Conservation (phyloP, 139 green algal species). For the Tetradesmus lagerheimii region DNA sequence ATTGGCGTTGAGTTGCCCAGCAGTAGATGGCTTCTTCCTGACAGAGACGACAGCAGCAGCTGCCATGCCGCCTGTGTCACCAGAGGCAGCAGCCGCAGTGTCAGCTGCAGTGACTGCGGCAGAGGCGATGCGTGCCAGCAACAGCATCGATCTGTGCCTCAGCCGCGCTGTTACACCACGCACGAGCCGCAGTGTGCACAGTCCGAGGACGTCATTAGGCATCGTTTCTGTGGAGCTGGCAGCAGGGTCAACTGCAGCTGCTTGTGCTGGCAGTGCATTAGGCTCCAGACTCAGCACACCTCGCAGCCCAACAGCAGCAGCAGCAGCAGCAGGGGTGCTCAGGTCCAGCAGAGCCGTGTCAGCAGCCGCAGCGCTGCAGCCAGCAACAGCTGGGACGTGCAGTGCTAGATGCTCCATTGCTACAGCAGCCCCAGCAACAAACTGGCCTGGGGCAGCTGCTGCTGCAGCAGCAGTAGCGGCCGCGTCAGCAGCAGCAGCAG, state of each 20-base stretch:
- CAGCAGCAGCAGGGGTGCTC: not conserved
- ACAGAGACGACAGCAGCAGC: not conserved
- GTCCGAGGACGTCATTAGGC: not conserved
- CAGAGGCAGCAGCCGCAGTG: conserved; percentile 18
- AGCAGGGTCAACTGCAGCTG: not conserved
- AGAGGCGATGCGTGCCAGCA: conserved; percentile 9
- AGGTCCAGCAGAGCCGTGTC: not conserved
- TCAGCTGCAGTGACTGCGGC: not conserved
- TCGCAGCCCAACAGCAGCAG: not conserved
- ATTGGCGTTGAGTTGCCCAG: not conserved
- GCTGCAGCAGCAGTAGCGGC: not conserved
- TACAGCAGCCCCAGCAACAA: not conserved
- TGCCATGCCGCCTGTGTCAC: not conserved
- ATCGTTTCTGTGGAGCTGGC: not conserved
- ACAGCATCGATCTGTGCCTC: not conserved
- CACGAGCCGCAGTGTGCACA: not conserved
- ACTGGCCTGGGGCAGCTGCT: not conserved
- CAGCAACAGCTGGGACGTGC: not conserved
- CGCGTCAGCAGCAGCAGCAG: not conserved
- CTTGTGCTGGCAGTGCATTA: not conserved
- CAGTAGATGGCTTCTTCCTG: not conserved
- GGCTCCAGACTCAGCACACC: not conserved
- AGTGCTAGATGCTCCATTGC: not conserved
- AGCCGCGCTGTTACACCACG: not conserved
- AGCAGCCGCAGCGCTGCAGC: not conserved